Evolutionary conservation across 352 stramenopile species (phyloP).

Genomic region (Phytophthora sp.): DNA sequence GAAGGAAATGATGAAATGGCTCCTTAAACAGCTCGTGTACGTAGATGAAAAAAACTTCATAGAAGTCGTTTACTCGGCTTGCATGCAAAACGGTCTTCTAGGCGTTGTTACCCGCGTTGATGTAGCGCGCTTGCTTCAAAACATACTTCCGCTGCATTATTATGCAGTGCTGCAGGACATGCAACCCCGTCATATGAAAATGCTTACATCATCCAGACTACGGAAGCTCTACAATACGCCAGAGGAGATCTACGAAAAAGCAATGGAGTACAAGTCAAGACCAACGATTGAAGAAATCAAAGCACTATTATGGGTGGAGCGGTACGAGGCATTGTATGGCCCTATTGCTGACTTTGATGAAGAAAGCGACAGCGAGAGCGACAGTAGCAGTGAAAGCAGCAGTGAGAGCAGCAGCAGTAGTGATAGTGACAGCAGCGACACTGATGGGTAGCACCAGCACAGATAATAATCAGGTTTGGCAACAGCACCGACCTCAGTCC

Average conservation of each 20-base stretch:
- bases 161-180: slow-evolving; percentile 40
- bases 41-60: slow-evolving; percentile 54
- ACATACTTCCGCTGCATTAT: slow-evolving; percentile 45
- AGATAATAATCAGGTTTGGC: neutral
- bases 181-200: neutral
- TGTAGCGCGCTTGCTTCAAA: slow-evolving; percentile 38
- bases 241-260: slow-evolving; percentile 30
- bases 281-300: slow-evolving; percentile 35
- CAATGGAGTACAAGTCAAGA: slow-evolving; percentile 17
- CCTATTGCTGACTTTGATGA: slow-evolving; percentile 20
- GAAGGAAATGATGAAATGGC: slow-evolving; percentile 43
- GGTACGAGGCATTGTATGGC: slow-evolving; percentile 39
- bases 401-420: neutral
- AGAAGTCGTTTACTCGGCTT: slow-evolving; percentile 47
- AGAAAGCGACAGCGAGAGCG: slow-evolving; percentile 9
- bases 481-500: neutral
- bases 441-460: neutral
- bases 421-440: slow-evolving; percentile 3
- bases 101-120: slow-evolving; percentile 44
- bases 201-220: slow-evolving; percentile 26
- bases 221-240: slow-evolving; percentile 29
- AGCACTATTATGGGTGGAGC: slow-evolving; percentile 53
- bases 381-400: slow-evolving; percentile 6
- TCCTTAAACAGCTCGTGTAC: slow-evolving; percentile 45
- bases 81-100: slow-evolving; percentile 37